A percentile compares a stretch with the other conserved stretches of the same genome.
phyloP scores from a whole-genome alignment of 768 basidiomycete species.

The Pisolithus sp. region DNA sequence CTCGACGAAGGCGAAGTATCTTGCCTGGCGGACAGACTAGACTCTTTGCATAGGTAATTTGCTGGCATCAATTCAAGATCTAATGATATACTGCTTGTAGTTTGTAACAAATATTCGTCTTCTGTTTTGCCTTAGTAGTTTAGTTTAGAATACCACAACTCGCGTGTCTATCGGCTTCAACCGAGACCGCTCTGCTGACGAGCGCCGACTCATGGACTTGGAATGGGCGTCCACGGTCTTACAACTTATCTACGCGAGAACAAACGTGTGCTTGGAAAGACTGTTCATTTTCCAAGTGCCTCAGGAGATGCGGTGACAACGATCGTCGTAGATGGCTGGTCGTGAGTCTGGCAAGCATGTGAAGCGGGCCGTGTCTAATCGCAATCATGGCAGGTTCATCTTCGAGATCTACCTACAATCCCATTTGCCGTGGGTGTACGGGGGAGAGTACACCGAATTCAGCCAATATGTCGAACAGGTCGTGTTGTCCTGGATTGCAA shows the following conservation, averaged over 20 bases:
- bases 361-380: conserved; percentile 8
- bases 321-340: conserved; percentile 80
- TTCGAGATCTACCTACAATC: conserved; percentile 58
- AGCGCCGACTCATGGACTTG: conserved; percentile 6
- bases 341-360: conserved; percentile 45
- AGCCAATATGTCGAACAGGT: conserved; percentile 40
- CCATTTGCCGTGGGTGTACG: conserved; percentile 76
- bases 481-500: conserved; percentile 59
- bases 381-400: conserved; percentile 52
- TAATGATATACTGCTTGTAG: too few relatives aligned
- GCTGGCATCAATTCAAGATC: neutral
- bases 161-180: neutral
- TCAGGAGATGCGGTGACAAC: conserved; percentile 26
- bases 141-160: too few relatives aligned
- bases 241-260: conserved; percentile 47
- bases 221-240: conserved; percentile 49
- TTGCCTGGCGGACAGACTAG: conserved; percentile 27
- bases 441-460: conserved; percentile 69
- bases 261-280: conserved; percentile 33
- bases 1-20: conserved; percentile 43
- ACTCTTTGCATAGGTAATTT: conserved; percentile 10
- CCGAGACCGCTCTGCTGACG: neutral
- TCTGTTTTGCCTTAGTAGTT: too few relatives aligned
- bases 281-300: conserved; percentile 23
- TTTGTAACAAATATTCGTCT: too few relatives aligned